Conservation (phyloP, 306 rosid species). For the Gynostemma pentaphyllum region DNA sequence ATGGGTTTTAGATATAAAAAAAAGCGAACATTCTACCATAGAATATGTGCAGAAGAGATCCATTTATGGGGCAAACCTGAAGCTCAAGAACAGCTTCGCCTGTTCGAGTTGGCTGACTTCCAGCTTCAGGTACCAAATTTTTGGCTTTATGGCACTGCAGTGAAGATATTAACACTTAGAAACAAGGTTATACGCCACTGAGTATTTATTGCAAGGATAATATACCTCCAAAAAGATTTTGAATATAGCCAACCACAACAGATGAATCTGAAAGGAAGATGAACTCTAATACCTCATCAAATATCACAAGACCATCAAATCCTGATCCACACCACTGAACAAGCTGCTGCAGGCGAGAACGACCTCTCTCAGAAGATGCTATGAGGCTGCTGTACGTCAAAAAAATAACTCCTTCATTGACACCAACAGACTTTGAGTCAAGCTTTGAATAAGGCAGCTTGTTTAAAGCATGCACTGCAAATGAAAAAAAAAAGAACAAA, state of each 20-base stretch:
- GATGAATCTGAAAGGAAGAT: not conserved
- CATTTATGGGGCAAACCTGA: constrained; percentile 50
- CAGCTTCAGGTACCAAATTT: constrained; percentile 96
- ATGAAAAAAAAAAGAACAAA: constrained; percentile 13
- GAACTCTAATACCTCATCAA: constrained; percentile 61
- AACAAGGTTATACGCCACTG: constrained; percentile 27
- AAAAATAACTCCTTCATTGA: constrained; percentile 90
- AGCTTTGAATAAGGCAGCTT: constrained; percentile 98
- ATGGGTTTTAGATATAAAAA: not conserved
- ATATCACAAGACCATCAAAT: constrained; percentile 72
- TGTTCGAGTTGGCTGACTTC: constrained; percentile 98
- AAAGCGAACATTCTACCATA: not conserved
- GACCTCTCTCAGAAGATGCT: constrained; percentile 94
- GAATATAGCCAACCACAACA: not conserved
- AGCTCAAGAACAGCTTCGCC: constrained; percentile 96
- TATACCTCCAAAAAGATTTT: not conserved
- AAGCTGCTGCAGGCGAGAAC: constrained; percentile 89
- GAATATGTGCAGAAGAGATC: constrained; percentile 2
- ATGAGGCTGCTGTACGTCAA: constrained; percentile 91
- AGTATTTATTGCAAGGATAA: constrained; percentile 5
- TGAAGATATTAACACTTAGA: constrained; percentile 42
- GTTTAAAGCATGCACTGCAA: constrained; percentile 96
- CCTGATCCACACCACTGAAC: constrained; percentile 90
- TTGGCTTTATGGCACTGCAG: constrained; percentile 98
- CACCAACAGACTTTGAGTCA: constrained; percentile 88